Conservation (phyloP, 225 moss, liverwort and hornwort species). For the Marchantia paleacea region DNA sequence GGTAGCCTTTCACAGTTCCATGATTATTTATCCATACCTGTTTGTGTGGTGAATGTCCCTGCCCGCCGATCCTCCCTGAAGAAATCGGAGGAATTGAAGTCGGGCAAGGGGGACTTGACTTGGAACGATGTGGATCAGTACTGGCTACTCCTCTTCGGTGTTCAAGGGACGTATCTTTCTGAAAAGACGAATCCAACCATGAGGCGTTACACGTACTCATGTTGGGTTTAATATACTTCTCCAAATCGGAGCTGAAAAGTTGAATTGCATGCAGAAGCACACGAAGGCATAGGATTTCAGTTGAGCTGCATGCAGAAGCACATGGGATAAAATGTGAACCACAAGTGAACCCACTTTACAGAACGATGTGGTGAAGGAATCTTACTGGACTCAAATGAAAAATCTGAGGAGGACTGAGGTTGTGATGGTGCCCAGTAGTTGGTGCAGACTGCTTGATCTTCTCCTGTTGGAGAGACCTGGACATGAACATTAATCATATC, state of each 20-base stretch:
- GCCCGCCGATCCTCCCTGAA: background rate
- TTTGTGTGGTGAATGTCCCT: background rate
- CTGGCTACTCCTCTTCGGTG: background rate
- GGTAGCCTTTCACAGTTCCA: background rate
- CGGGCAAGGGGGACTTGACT: background rate
- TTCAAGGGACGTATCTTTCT: constrained; percentile 3
- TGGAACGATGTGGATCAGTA: background rate
- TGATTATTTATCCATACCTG: background rate
- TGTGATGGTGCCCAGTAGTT: background rate
- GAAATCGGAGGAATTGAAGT: constrained; percentile 9
- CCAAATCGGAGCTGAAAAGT: too few species aligned
- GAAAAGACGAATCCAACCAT: background rate
- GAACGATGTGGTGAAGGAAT: background rate
- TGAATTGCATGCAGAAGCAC: too few species aligned
- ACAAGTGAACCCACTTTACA: background rate
- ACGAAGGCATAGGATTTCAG: too few species aligned
- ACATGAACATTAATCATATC: background rate
- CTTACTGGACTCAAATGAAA: constrained; percentile 6
- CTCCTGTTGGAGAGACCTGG: constrained; percentile 26
- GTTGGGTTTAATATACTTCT: too few species aligned
- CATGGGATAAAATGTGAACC: background rate
- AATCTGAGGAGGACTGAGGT: background rate
- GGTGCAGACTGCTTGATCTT: constrained; percentile 6
- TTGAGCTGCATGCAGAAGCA: background rate
- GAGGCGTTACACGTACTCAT: background rate